Evolutionary conservation across 495 filamentous ascomycete species (phyloP).

Genomic region (Aspergillus homomorphus): DNA sequence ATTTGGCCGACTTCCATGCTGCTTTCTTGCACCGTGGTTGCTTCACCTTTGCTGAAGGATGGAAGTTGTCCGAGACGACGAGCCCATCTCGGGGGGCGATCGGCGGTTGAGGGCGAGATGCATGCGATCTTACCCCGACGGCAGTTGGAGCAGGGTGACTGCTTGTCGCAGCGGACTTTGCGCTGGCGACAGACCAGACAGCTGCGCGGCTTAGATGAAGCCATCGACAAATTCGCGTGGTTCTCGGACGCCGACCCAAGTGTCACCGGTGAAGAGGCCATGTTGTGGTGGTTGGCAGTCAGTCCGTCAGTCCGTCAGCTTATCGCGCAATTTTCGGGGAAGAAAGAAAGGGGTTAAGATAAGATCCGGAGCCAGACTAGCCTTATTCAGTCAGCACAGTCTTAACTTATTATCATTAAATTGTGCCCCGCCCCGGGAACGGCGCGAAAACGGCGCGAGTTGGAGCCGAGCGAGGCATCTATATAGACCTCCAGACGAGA

Average conservation of each 20-base stretch:
- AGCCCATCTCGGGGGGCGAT: conserved; percentile 34
- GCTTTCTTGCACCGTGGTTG: not conserved
- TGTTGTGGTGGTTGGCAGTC: not conserved
- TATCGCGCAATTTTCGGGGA: not conserved
- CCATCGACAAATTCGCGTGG: not conserved
- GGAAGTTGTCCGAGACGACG: not conserved
- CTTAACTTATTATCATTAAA: no score
- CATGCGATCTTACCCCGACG: conserved; percentile 58
- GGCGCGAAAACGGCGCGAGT: not conserved
- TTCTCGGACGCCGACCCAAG: not conserved
- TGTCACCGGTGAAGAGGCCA: not conserved
- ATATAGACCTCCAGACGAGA: no score
- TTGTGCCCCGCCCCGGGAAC: not conserved
- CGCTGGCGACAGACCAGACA: conserved; percentile 55
- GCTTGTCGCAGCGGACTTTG: conserved; percentile 70
- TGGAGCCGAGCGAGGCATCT: no score
- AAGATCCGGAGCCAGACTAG: not conserved
- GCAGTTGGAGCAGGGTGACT: conserved; percentile 64
- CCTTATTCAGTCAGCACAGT: not conserved
- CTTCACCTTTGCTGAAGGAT: not conserved
- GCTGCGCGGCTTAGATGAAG: conserved; percentile 42
- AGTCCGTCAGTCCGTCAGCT: no score
- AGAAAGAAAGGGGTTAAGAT: conserved; percentile 2
- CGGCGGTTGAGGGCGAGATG: conserved; percentile 41
- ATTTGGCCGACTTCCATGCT: not conserved